A percentile compares a stretch with the other conserved stretches of the same genome.
phyloP scores from a whole-genome alignment of 352 stramenopile genomes.

The Globisporangium abappressorium region DNA sequence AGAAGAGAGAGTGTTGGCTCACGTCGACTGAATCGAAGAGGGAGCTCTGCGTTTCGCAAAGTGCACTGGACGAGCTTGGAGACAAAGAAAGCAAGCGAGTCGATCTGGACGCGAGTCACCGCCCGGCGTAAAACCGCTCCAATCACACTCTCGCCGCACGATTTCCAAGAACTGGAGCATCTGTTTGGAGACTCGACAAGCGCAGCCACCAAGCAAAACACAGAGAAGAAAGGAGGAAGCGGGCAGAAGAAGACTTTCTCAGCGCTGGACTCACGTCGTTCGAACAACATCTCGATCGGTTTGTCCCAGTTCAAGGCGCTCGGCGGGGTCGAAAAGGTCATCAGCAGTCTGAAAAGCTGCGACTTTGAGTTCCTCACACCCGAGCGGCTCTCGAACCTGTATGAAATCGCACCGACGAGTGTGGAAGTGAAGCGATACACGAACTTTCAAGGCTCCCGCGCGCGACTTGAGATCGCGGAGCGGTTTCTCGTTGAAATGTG shows the following conservation, averaged over 20 bases:
- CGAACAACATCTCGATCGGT: constrained; percentile 81
- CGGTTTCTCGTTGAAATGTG: constrained; percentile 75
- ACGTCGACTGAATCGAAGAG: constrained; percentile 26
- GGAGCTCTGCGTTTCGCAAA: constrained; percentile 63
- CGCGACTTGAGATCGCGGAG: constrained; percentile 51
- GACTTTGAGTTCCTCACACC: constrained; percentile 62
- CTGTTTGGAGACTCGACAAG: constrained; percentile 45
- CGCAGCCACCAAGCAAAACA: constrained; percentile 3
- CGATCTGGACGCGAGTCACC: constrained; percentile 75
- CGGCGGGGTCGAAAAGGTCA: constrained; percentile 43
- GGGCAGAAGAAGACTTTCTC: constrained; percentile 45
- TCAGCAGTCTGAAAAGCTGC: constrained; percentile 43
- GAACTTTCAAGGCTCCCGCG: constrained; percentile 54
- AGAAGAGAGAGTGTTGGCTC: constrained; percentile 11
- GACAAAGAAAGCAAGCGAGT: constrained; percentile 45
- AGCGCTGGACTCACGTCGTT: constrained; percentile 65
- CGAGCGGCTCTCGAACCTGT: constrained; percentile 54
- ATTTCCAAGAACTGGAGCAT: constrained; percentile 59
- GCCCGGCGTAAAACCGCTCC: constrained; percentile 59
- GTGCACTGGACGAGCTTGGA: constrained; percentile 81
- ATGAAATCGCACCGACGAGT: constrained; percentile 64
- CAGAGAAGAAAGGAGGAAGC: constrained; percentile 15
- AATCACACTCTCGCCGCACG: constrained; percentile 62
- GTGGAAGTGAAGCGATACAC: constrained; percentile 72
- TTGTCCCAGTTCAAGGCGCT: constrained; percentile 70